A percentile compares a stretch with the other conserved stretches of the same genome.
phyloP scores from a whole-genome alignment of 1,284 basidiomycete genomes.

The Tylopilus orsonianus region DNA sequence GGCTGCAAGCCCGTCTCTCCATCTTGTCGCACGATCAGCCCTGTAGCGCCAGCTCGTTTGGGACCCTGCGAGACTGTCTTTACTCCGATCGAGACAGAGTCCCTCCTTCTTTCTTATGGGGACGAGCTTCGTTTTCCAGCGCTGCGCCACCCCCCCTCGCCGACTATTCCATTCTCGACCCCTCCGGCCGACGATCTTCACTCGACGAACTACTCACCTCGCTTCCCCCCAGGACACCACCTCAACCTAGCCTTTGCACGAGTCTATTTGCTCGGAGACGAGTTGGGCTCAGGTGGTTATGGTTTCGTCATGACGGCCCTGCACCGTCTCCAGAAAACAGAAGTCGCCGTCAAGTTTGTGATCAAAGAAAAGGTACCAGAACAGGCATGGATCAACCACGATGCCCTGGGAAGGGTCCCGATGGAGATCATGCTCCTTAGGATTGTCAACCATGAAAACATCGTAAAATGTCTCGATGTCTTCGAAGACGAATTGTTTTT shows the following conservation, averaged over 20 bases:
- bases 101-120: constrained; percentile 29
- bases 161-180: neutral
- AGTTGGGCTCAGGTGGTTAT: constrained; percentile 89
- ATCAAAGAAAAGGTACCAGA: constrained; percentile 81
- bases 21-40: neutral
- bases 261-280: constrained; percentile 70
- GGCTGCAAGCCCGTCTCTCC: neutral
- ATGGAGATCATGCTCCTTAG: constrained; percentile 80
- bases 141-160: constrained; percentile 5
- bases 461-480: constrained; percentile 80
- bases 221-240: constrained; percentile 60
- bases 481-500: constrained; percentile 84
- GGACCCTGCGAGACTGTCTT: neutral
- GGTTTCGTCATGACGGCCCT: constrained; percentile 87
- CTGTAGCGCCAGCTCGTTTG: neutral
- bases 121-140: constrained; percentile 3
- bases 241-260: constrained; percentile 68
- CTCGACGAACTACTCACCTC: constrained; percentile 49
- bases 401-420: constrained; percentile 62
- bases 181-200: constrained; percentile 14
- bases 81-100: constrained; percentile 8
- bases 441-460: constrained; percentile 73
- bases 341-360: constrained; percentile 94
- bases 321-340: constrained; percentile 52
- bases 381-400: constrained; percentile 77